phyloP scores from a whole-genome alignment of 495 filamentous ascomycete species.

The Annulohypoxylon maeteangense region DNA sequence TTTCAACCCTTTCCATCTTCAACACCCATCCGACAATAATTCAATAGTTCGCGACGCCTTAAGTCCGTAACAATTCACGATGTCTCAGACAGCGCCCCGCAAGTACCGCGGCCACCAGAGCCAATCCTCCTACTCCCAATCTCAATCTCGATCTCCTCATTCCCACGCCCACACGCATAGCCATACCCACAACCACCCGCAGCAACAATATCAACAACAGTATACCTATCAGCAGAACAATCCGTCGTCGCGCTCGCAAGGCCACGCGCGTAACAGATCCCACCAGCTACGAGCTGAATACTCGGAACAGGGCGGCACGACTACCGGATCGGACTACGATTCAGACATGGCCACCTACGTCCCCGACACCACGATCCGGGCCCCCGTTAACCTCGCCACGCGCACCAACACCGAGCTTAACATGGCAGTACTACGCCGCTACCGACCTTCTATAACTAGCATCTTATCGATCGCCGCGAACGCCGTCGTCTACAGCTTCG shows the following conservation, averaged over 20 bases:
- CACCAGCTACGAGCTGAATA: constrained; percentile 39
- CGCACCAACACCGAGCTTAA: constrained; percentile 85
- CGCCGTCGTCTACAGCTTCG: constrained; percentile 82
- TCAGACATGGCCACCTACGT: constrained; percentile 35
- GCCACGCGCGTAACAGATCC: constrained; percentile 36
- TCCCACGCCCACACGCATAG: constrained; percentile 25
- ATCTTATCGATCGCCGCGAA: constrained; percentile 82
- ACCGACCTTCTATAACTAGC: constrained; percentile 71
- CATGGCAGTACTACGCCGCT: constrained; percentile 78
- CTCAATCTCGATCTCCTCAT: constrained; percentile 12
- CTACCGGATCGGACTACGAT: constrained; percentile 73
- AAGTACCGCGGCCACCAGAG: constrained; percentile 29
- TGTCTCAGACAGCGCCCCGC: constrained; percentile 44
- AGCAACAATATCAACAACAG: constrained; percentile 48
- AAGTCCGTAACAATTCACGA: constrained; percentile 4
- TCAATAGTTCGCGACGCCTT: neutral
- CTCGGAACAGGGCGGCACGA: constrained; percentile 23
- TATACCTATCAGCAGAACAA: constrained; percentile 49
- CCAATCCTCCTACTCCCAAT: constrained; percentile 14
- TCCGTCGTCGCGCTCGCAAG: constrained; percentile 31
- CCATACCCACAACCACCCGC: constrained; percentile 27
- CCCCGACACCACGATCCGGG: neutral
- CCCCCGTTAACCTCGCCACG: constrained; percentile 53
- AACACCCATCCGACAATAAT: neutral
- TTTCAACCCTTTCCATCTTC: neutral